phyloP scores from a whole-genome alignment of 2,329 filamentous ascomycete genomes.

The Pseudogymnoascus sp. region DNA sequence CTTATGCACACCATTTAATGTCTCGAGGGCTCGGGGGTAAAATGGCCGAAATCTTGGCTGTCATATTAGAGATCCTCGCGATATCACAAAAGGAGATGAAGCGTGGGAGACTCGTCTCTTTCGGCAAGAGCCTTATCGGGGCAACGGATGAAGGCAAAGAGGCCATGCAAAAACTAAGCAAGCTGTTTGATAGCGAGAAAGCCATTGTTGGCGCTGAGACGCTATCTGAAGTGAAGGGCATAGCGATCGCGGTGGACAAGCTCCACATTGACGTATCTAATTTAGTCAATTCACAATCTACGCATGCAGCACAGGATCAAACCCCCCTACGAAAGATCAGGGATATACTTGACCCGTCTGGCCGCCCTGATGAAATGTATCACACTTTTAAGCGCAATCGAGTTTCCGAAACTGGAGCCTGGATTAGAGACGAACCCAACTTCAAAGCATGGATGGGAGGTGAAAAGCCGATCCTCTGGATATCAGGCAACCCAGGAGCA shows the following conservation, averaged over 20 bases:
- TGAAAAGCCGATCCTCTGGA: neutral
- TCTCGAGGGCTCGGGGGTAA: neutral
- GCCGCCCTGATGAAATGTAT: neutral
- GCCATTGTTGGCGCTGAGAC: neutral
- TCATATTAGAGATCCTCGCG: neutral
- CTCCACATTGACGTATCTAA: neutral
- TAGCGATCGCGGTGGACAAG: neutral
- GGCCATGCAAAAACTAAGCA: neutral
- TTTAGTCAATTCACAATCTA: neutral
- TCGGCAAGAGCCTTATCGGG: neutral
- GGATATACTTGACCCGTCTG: neutral
- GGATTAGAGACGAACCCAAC: neutral
- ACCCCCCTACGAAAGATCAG: neutral
- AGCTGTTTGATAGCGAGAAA: neutral
- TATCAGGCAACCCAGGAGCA: neutral
- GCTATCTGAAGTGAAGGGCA: neutral
- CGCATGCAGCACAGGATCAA: neutral
- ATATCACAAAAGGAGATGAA: neutral
- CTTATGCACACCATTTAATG: neutral
- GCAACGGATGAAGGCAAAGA: neutral
- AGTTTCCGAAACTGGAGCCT: neutral
- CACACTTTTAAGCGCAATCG: neutral
- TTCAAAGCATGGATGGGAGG: neutral
- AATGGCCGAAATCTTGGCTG: neutral
- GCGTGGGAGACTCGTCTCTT: neutral